Base-by-base conservation (phyloP, 148 eudicot species). In the Diospyros kaki region DNA sequence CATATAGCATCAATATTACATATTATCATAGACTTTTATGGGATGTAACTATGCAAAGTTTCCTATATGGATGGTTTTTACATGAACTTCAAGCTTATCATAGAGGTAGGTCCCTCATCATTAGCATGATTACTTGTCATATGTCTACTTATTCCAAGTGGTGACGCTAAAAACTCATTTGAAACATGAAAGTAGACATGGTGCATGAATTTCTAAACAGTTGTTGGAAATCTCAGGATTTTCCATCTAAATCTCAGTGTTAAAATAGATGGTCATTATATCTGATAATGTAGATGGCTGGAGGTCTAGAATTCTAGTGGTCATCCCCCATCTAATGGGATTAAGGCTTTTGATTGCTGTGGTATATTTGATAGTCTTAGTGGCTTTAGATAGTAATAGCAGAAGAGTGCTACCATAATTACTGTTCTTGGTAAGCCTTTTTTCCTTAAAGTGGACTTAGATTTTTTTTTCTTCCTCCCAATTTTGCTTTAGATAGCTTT, bases 51-150 rank as follows among this genome's bases (percentile, higher is more conserved):
- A 39, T 41, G 12, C 5, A n/a, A 66, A 55, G 71, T 75, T 58
- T 61, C 67, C 66, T 66, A 64, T 17, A 42, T 28, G 66, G 46
- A 54, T 76, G 62, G 68, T 71, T 76, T 75, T 28, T 53, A 70
- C 60, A 62, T 64, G 71, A 66, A 44, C 69, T 48, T 75, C 66
- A 63, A 73, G 45, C 64, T 73, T 51, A 41, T 68, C 62, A 64
- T 42, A 58, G 48, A 73, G 66, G 28, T 68, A 64, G 64, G 40
- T 41, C 11, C 28, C 53, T 63, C 44, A 28, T 17, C 51, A 52
- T 71, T 46, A 28, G 40, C 44, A 41, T 45, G 28, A n/a, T 8
- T 45, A 58, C 40, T 41, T 44, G n/a, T 66, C 7, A 12, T 66
- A 1, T 54, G 58, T 66, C 65, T 54, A 10, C 3, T 41, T 48